phyloP scores from a whole-genome alignment of 768 basidiomycete species.

The Erythrobasidium yunnanense region DNA sequence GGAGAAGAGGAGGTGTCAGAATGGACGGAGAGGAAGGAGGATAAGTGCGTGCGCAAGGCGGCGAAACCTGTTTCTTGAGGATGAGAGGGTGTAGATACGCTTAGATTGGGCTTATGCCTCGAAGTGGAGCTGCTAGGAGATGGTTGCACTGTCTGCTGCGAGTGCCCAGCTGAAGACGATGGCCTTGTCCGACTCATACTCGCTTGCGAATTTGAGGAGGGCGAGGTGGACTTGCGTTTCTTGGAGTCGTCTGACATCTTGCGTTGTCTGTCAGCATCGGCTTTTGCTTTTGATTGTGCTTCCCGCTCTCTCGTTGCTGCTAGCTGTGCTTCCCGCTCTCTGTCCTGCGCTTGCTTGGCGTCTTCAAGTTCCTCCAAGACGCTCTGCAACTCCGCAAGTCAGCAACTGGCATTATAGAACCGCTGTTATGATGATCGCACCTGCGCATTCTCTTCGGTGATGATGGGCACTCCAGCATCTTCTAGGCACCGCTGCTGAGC shows the following conservation, averaged over 20 bases:
- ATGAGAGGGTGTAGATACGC: not conserved
- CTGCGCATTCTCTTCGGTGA: not conserved
- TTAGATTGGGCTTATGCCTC: not conserved
- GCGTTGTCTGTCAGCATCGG: no score
- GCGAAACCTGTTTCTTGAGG: slow-evolving; percentile 19
- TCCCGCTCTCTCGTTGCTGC: not conserved
- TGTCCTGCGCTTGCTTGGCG: not conserved
- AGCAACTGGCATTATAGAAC: not conserved
- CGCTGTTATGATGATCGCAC: not conserved
- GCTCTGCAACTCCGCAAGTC: not conserved
- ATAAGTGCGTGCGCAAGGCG: not conserved
- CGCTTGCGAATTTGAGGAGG: no score
- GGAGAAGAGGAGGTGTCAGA: not conserved
- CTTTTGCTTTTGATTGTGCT: no score
- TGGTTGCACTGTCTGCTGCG: no score
- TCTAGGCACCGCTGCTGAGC: not conserved
- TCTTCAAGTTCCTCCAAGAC: slow-evolving; percentile 2
- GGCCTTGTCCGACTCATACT: no score
- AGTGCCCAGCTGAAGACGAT: no score
- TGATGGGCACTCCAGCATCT: not conserved
- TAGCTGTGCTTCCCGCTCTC: not conserved
- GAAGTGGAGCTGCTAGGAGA: not conserved
- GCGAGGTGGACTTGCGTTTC: no score
- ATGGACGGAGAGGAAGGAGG: not conserved
- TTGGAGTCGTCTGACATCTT: no score